Evolutionary conservation across 495 filamentous ascomycete species (phyloP), one percentile per base, ranked within the genome.

Genomic region (Penicillium parvum): DNA sequence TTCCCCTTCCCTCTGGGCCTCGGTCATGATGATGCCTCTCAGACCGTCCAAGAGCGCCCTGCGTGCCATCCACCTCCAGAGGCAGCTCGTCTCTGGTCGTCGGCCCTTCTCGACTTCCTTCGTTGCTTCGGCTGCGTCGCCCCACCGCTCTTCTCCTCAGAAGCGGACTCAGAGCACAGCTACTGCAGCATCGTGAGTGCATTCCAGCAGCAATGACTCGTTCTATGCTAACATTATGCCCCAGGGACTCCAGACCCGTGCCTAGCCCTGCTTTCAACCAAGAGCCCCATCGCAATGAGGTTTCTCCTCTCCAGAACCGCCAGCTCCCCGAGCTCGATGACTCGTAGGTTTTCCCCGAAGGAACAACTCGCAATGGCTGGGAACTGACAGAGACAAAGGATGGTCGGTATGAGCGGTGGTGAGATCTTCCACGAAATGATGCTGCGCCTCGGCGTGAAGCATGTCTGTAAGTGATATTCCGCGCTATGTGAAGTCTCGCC

Each of bases 391-490:
- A 32, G 32, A 53, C 48, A 86, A 26, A 60, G 87, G 39, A 96
- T 98, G 71, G 86, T 97, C 60, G 94, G 94, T 22, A 86, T 88
- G 73, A 95, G 77, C 36, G 94, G 94, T 63, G 92, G 92, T 58
- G 83, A 96, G 61, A 97, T 98, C 48, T 95, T 98, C 73, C 90
- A 98, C 57, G 90, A 98, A 68, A 97, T 98, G 92, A 95, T 98
- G 88, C 77, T 90, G 28, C 74, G 92, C 57, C 88, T 90, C 48
- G 79, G 73, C 47, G 94, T 98, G 20, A 90, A 96, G 72, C 86
- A 94, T 65, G 74, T 96, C 56, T 94, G 86, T 89, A 72, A 63
- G 84, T 86, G 55, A 64, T 30, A 14, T 33, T 43, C 28, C 21
- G 34, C 6, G 20, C 7, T 32, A 38, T 22, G 17, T 42, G 14